Base-by-base conservation (phyloP, 2,329 filamentous ascomycete species). In the Tympanopsis confertula region DNA sequence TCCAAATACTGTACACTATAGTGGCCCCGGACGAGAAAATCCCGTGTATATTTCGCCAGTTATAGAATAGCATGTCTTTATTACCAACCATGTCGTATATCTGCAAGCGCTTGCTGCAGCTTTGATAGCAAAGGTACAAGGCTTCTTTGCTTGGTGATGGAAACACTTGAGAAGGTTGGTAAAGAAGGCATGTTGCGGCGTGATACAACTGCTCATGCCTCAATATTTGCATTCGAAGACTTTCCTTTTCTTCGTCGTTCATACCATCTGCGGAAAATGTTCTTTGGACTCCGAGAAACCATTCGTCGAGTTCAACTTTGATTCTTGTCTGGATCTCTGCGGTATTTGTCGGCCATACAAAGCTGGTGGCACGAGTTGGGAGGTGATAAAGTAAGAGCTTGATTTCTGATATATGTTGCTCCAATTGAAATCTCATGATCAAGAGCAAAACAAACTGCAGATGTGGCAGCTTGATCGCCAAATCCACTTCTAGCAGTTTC, bases 1-100 rank as follows among this genome's bases (percentile, higher is more conserved):
- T 56, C 53, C 55, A 61, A 30, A 59, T 51, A 7, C 54, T 57
- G 41, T 60, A 61, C 2, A 62, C 51, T 5, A 62, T 49, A 1
- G 55, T 61, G 3, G 57, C 55, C 0, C 58, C 57, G 0, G 58
- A 53, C 0, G 55, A 49, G 35, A 60, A 61, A 5, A 61, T 53
- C 5, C 54, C 56, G 26, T 61, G 58, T 1, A 62, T 56, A 5
- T 54, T 55, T 13, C 55, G 45, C 58, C 58, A 62, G 24, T 45
- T 42, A 45, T 57, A 45, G 44, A 45, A 52, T 13, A 58, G 44
- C 7, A 46, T 45, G 4, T 57, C 51, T 4, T 50, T 35, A 26
- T 53, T 47, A 36, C 55, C 48, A 2, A 60, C 39, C 1, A 42
- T 30, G 29, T 58, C 51, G 24, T 59, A 61, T 2, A 52, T 48